Base-by-base conservation (phyloP, 331 rosid genomes). In the Saraca asoca region DNA sequence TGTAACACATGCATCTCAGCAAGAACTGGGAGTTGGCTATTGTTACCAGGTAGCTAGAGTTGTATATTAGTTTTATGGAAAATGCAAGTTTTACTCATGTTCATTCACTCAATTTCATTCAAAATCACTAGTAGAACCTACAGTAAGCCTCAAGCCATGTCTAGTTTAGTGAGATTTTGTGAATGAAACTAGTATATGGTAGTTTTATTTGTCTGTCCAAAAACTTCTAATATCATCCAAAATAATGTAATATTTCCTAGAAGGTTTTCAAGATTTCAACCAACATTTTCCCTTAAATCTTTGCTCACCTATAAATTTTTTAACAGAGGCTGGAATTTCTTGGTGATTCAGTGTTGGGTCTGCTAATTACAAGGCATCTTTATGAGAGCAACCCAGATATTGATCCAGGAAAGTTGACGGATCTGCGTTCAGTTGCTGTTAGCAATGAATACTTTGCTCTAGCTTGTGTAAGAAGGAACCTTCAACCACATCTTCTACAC, bases 251-350 rank as follows among this genome's bases (percentile, higher is more conserved):
- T 67, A 6, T 67, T 56, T 68, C 34, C 31, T 24, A 10, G 19
- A 41, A 41, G 44, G 29, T 17, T 43, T 53, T 54, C 33, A 24
- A 15, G 12, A 41, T 68, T 17, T 7, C 38, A 13, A 50, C 24
- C 58, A 13, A 13, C 2, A 16, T 5, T 58, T 48, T 35, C 7
- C 15, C 24, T 13, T 24, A 24, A 24, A 24, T 41, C n/a, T 43
- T 34, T 52, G 43, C 10, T 49, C 54, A 12, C 29, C 14, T 17
- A 37, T 5, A 37, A 37, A 37, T 60, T 24, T 62, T 45, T 66
- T 48, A 19, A 39, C 85, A 88, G 95, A 75, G 89, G 69, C 91
- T 85, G 38, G 91, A 88, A 68, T 88, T 81, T 85, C 91, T 88
- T 10, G 91, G 95, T 0, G 95, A 85, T 63, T 76, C 87, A 16